Base-by-base conservation (phyloP, 1,284 basidiomycete genomes). In the Leucoagaricus sp. region DNA sequence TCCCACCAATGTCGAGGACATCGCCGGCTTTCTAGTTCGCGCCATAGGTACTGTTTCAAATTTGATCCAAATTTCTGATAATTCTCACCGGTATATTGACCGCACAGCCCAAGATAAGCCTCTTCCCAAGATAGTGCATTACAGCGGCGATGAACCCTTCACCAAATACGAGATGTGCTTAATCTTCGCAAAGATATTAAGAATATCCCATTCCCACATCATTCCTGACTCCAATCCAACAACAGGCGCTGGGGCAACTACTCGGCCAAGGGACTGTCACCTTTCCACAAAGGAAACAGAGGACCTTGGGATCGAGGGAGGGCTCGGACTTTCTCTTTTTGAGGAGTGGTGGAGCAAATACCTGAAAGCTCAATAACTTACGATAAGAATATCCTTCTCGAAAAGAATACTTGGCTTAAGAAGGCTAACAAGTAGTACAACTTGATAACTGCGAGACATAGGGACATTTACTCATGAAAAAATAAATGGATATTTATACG, bases 81-180 rank as follows among this genome's bases (percentile, higher is more conserved):
- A 34, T 49, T n/a, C 8, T 34, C 21, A 34, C 47, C 21, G 40
- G 8, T 23, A 17, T 23, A 19, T 25, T 13, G 23, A 10, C 8
- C 31, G 40, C 40, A 26, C 54, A 77, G 80, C 62, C n/a, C 59
- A 72, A 19, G 69, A 75, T 47, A 74, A 67, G 31, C 57, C 69
- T 1, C 69, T 91, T 29, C 89, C 89, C 0, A 76, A 78, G 0
- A 84, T 94, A 55, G 55, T 94, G 8, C 91, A 94, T 67, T 94
- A 89, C 68, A 89, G 90, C 10, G 82, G 81, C 0, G 75, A 79
- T 9, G 87, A 92, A 66, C 84, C 86, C 6, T 86, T 87, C 69
- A 94, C 92, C 3, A 94, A 94, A 72, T 93, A 92, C 69, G 87
- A 88, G 63, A 94, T 94, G 58, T 91, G 89, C 68, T 75, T 89